Evolutionary conservation across 2,329 filamentous ascomycete genomes (phyloP).

Genomic region (Diaporthe nobilis): DNA sequence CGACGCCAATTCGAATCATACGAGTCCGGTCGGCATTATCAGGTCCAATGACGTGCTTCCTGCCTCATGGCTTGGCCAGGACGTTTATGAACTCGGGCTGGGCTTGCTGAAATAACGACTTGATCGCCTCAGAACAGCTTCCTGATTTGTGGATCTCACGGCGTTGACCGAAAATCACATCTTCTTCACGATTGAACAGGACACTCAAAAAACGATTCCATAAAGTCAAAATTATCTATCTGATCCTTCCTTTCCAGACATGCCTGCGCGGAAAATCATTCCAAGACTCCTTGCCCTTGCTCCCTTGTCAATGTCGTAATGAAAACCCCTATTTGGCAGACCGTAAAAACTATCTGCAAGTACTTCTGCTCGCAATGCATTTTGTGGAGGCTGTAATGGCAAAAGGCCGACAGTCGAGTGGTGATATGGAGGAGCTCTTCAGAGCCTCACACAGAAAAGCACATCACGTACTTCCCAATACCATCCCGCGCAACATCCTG

Average conservation of each 20-base stretch:
- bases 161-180: not conserved
- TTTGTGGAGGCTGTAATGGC: slow-evolving; percentile 27
- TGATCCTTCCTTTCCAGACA: slow-evolving; percentile 41
- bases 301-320: slow-evolving; percentile 35
- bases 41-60: slow-evolving; percentile 18
- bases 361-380: slow-evolving; percentile 40
- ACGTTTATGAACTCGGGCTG: not conserved
- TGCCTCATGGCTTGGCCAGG: not conserved
- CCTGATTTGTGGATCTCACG: not conserved
- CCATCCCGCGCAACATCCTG: slow-evolving; percentile 19
- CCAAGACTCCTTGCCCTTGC: slow-evolving; percentile 41
- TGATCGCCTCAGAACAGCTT: not conserved
- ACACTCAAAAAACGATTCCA: not conserved
- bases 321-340: slow-evolving; percentile 36
- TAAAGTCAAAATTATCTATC: slow-evolving; percentile 39
- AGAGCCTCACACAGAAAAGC: slow-evolving; percentile 27
- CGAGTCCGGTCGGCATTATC: not conserved
- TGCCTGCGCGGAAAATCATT: slow-evolving; percentile 39
- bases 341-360: slow-evolving; percentile 27
- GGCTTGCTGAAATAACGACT: not conserved
- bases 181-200: not conserved
- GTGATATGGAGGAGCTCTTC: slow-evolving; percentile 25
- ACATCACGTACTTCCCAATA: slow-evolving; percentile 26
- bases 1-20: slow-evolving; percentile 18
- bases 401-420: slow-evolving; percentile 35